A percentile compares a stretch with the other conserved stretches of the same genome.
These are phyloP conservation scores for Blepharisma undulans DNA, from an alignment of 169 alveolate genomes.

Conservation along the genomic window DNA sequence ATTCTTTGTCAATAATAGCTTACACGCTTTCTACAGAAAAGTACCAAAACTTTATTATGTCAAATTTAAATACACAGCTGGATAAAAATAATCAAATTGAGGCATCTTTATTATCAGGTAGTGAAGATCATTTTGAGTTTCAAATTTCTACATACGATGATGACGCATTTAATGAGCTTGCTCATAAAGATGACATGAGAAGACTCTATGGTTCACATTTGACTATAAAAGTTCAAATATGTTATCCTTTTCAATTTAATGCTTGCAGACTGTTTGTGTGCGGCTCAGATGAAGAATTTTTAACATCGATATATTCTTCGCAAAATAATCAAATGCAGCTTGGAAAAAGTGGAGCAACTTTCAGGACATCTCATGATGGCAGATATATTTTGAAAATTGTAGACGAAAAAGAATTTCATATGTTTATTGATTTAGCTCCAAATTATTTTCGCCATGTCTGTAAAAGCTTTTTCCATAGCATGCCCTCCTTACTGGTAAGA, in stretches of 20 bases:
- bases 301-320: slow-evolving; percentile 55
- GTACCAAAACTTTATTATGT: not conserved
- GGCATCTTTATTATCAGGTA: not conserved
- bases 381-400: slow-evolving; percentile 67
- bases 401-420: slow-evolving; percentile 63
- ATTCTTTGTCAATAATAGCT: slow-evolving; percentile 24
- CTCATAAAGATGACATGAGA: not conserved
- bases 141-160: not conserved
- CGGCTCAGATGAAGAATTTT: slow-evolving; percentile 60
- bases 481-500: slow-evolving; percentile 75
- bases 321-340: slow-evolving; percentile 62
- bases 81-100: not conserved
- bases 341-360: slow-evolving; percentile 67
- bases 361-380: slow-evolving; percentile 58
- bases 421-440: slow-evolving; percentile 76
- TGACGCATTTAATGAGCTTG: not conserved
- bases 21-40: not conserved
- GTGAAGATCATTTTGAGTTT: not conserved
- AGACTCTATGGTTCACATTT: not conserved
- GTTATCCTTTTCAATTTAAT: slow-evolving; percentile 72
- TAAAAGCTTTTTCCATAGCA: slow-evolving; percentile 69
- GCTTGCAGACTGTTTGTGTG: slow-evolving; percentile 68
- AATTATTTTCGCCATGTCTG: slow-evolving; percentile 73
- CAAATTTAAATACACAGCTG: not conserved
- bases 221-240: slow-evolving; percentile 50